A percentile compares a stretch with the other conserved stretches of the same genome.
Conservation (phyloP, 1,284 basidiomycete species). For the Ceratobasidium sp. region DNA sequence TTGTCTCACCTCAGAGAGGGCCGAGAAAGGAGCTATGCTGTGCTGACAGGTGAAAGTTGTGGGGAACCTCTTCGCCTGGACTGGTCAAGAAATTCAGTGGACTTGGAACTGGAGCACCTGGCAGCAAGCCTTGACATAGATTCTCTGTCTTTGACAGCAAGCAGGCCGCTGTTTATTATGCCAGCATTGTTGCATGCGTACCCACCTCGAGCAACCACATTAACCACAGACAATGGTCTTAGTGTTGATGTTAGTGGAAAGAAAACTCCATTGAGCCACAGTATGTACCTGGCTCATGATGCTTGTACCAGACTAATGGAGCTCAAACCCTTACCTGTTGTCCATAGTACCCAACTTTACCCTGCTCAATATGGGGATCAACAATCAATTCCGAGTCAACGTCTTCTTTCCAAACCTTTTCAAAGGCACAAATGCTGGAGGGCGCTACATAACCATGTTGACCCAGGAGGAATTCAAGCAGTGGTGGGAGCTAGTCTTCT, state of each 20-base stretch:
- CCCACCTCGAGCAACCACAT: slow-evolving; percentile 8
- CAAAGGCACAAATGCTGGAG: not conserved
- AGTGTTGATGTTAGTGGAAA: not conserved
- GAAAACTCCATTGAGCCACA: slow-evolving; percentile 4
- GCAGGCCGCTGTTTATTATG: slow-evolving; percentile 1
- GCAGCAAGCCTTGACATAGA: slow-evolving; percentile 4
- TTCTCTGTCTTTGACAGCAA: slow-evolving; percentile 17
- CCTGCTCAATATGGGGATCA: not conserved
- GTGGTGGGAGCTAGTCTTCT: slow-evolving; percentile 3
- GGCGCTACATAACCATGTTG: slow-evolving; percentile 6
- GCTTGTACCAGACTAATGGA: no score
- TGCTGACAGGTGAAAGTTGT: no score
- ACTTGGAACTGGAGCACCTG: not conserved
- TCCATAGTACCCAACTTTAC: slow-evolving; percentile 5
- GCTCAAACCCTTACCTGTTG: not conserved
- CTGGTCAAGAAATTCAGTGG: not conserved
- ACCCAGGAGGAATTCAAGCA: not conserved
- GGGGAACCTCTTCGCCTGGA: not conserved
- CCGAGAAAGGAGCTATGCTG: no score
- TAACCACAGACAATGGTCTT: slow-evolving; percentile 16
- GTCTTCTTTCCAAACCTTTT: slow-evolving; percentile 1
- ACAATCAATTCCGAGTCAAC: slow-evolving; percentile 5
- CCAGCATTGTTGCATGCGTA: not conserved
- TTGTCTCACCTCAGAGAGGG: no score
- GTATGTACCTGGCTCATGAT: not conserved